These are phyloP conservation scores for Pleoardoris graminearum DNA, from an alignment of 2,329 filamentous ascomycete genomes.

Conservation along the genomic window DNA sequence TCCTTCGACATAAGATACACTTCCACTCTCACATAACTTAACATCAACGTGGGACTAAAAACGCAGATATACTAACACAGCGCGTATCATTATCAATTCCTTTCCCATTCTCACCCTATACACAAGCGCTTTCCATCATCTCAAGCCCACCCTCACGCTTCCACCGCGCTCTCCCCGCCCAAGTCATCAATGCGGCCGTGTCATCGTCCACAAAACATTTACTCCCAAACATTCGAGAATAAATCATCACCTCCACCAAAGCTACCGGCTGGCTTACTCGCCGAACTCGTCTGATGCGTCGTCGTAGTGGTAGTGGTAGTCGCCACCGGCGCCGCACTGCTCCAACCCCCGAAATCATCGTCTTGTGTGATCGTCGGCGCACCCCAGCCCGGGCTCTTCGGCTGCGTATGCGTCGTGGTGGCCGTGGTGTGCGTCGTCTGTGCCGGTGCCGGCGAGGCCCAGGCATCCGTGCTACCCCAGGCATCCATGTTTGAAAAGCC, in stretches of 20 bases:
- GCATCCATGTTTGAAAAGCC: slow-evolving; percentile 66
- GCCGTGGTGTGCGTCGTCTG: slow-evolving; percentile 47
- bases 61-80: no score
- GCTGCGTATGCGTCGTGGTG: slow-evolving; percentile 46
- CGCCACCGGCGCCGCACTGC: slow-evolving; percentile 67
- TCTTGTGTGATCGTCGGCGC: slow-evolving; percentile 71
- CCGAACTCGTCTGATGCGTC: slow-evolving; percentile 20
- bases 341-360: slow-evolving; percentile 96
- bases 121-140: no score
- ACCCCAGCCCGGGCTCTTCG: slow-evolving; percentile 59
- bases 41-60: no score
- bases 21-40: no score
- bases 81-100: no score
- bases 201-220: background rate
- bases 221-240: slow-evolving; percentile 96
- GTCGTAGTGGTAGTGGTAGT: slow-evolving; percentile 14
- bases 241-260: slow-evolving; percentile 72
- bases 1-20: no score
- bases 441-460: slow-evolving; percentile 68
- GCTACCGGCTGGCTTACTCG: slow-evolving; percentile 56
- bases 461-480: slow-evolving; percentile 83
- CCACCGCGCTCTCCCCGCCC: background rate
- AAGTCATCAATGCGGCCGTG: background rate
- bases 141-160: background rate
- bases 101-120: no score